A percentile compares a stretch with the other conserved stretches of the same genome.
These are phyloP conservation scores for Lignosus rhinocerotis DNA, from an alignment of 1,284 basidiomycete species.

Conservation along the genomic window DNA sequence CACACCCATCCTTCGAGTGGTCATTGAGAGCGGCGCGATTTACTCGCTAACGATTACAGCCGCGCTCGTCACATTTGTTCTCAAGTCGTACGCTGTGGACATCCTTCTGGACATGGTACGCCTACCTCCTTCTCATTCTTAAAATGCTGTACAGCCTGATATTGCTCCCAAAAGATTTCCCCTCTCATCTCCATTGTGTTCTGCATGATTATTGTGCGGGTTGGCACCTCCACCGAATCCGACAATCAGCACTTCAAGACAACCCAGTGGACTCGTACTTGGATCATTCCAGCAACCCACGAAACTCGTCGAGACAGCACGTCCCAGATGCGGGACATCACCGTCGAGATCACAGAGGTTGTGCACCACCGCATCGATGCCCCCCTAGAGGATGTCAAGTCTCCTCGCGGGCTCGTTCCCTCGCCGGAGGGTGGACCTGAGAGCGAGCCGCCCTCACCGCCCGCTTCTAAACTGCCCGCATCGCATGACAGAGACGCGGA, in stretches of 20 bases:
- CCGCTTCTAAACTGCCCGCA: background rate
- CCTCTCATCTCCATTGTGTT: conserved; percentile 34
- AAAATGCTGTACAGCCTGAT: background rate
- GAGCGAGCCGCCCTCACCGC: background rate
- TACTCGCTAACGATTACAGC: conserved; percentile 34
- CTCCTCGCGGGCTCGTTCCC: background rate
- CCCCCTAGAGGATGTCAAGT: background rate
- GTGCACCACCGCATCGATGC: background rate
- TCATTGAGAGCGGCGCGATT: conserved; percentile 34
- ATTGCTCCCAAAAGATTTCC: conserved; percentile 15
- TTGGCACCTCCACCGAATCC: background rate
- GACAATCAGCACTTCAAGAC: background rate
- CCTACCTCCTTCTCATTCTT: background rate
- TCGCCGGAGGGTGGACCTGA: background rate
- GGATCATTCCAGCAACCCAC: background rate
- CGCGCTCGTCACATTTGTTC: conserved; percentile 32
- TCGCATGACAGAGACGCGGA: background rate
- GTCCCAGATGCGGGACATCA: background rate
- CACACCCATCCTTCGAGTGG: conserved; percentile 28
- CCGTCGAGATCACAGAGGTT: background rate
- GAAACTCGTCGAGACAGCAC: background rate
- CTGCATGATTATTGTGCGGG: conserved; percentile 33
- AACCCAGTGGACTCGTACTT: background rate
- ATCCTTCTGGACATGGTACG: conserved; percentile 35
- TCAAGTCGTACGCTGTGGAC: conserved; percentile 30